Percentiles rank a stretch among this genome's conserved stretches.
These are phyloP conservation scores for Ogataea salicorniae DNA, from an alignment of 805 yeast genomes.

Conservation along the genomic window DNA sequence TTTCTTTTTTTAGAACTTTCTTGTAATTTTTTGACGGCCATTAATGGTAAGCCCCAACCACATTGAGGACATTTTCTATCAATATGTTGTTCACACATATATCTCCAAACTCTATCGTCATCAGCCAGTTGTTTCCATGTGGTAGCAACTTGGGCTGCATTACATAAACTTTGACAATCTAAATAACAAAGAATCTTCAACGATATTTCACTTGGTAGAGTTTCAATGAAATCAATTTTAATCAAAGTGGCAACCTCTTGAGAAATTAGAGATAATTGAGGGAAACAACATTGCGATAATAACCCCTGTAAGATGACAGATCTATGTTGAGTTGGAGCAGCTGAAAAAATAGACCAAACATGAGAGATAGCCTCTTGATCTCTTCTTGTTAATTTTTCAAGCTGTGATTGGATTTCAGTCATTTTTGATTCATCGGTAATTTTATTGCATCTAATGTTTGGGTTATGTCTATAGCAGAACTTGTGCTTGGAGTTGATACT, in stretches of 20 bases:
- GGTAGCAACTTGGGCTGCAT: slow-evolving; percentile 87
- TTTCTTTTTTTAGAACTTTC: slow-evolving; percentile 24
- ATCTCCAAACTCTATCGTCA: slow-evolving; percentile 96
- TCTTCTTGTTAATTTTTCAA: slow-evolving; percentile 56
- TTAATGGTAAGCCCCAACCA: slow-evolving; percentile 96
- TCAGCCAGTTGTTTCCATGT: slow-evolving; percentile 89
- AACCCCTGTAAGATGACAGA: slow-evolving; percentile 77
- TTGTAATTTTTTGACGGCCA: slow-evolving; percentile 70
- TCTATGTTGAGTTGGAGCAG: slow-evolving; percentile 66
- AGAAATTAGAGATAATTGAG: slow-evolving; percentile 82
- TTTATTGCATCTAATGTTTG: slow-evolving; percentile 72
- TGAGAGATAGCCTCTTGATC: slow-evolving; percentile 77
- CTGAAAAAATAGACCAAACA: slow-evolving; percentile 79
- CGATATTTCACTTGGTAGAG: slow-evolving; percentile 81
- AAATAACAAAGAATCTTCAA: slow-evolving; percentile 81
- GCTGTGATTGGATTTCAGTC: slow-evolving; percentile 53
- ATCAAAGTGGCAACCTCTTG: slow-evolving; percentile 75
- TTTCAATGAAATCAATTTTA: slow-evolving; percentile 81
- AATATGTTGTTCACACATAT: slow-evolving; percentile 97
- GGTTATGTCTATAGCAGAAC: slow-evolving; percentile 91
- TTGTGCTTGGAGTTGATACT: slow-evolving; percentile 42
- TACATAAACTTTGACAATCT: slow-evolving; percentile 90
- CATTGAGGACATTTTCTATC: slow-evolving; percentile 96
- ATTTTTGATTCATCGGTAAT: slow-evolving; percentile 59
- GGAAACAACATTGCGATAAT: slow-evolving; percentile 87